Conservation (phyloP, 805 yeast species). For the Kluyveromyces lactis region DNA sequence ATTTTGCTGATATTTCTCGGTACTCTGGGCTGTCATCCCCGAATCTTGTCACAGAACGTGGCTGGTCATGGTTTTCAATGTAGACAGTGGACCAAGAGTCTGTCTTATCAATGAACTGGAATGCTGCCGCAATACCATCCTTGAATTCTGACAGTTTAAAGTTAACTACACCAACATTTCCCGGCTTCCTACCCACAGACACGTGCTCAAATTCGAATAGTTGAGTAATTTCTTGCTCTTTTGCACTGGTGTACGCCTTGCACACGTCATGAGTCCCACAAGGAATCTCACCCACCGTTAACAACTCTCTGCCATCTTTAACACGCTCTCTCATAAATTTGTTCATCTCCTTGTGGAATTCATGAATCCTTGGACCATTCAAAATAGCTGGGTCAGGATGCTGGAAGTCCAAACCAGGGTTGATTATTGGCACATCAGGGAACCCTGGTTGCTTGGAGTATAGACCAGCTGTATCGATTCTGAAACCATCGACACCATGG, state of each 20-base stretch:
- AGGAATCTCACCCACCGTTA: slow-evolving; percentile 53
- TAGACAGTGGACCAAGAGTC: slow-evolving; percentile 54
- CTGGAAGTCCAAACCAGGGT: slow-evolving; percentile 36
- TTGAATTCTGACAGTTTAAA: slow-evolving; percentile 35
- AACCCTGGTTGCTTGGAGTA: slow-evolving; percentile 40
- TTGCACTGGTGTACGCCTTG: slow-evolving; percentile 34
- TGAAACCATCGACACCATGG: slow-evolving; percentile 50
- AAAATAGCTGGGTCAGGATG: slow-evolving; percentile 28
- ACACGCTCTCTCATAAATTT: slow-evolving; percentile 21
- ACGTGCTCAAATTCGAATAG: slow-evolving; percentile 30
- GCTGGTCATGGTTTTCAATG: slow-evolving; percentile 52
- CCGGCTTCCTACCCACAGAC: slow-evolving; percentile 31
- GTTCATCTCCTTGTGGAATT: slow-evolving; percentile 45
- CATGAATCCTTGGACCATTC: slow-evolving; percentile 50
- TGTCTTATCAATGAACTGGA: slow-evolving; percentile 35
- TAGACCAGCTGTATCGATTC: slow-evolving; percentile 48
- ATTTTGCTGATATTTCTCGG: slow-evolving; percentile 36
- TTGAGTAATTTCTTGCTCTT: slow-evolving; percentile 32
- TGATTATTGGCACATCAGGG: slow-evolving; percentile 41
- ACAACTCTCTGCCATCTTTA: slow-evolving; percentile 38
- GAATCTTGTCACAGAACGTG: slow-evolving; percentile 43
- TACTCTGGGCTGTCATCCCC: slow-evolving; percentile 33
- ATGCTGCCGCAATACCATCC: slow-evolving; percentile 30
- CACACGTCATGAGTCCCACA: slow-evolving; percentile 34
- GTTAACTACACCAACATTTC: slow-evolving; percentile 21